Conservation (phyloP, 2,329 filamentous ascomycete species). For the Cladosporium velox region DNA sequence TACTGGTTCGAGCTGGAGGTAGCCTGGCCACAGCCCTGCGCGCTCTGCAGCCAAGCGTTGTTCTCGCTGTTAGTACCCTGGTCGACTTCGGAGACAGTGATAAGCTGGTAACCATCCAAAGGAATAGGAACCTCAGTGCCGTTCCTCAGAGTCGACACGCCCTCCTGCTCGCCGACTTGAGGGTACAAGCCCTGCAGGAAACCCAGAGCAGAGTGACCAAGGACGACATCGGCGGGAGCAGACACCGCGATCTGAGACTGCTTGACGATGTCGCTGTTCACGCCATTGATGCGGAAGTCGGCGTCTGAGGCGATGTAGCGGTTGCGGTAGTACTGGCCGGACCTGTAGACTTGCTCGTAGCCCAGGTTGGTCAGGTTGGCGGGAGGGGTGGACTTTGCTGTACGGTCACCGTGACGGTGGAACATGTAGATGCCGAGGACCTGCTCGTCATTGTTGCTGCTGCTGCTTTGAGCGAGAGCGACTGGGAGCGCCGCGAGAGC, state of each 20-base stretch:
- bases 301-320: slow-evolving; percentile 70
- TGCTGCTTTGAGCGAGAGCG: slow-evolving; percentile 30
- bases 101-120: slow-evolving; percentile 79
- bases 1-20: slow-evolving; percentile 61
- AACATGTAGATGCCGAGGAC: slow-evolving; percentile 84
- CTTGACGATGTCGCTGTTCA: slow-evolving; percentile 67
- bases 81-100: slow-evolving; percentile 67
- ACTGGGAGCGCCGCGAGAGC: slow-evolving; percentile 32
- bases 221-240: slow-evolving; percentile 68
- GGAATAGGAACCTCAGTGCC: slow-evolving; percentile 67
- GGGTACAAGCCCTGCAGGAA: slow-evolving; percentile 90
- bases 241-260: slow-evolving; percentile 70
- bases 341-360: slow-evolving; percentile 70
- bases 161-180: slow-evolving; percentile 59
- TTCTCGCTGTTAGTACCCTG: slow-evolving; percentile 62
- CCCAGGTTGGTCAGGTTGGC: slow-evolving; percentile 77
- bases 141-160: slow-evolving; percentile 68
- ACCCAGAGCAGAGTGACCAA: slow-evolving; percentile 75
- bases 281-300: slow-evolving; percentile 61
- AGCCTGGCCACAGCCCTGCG: slow-evolving; percentile 58
- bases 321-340: slow-evolving; percentile 73
- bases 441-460: slow-evolving; percentile 56
- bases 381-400: slow-evolving; percentile 71
- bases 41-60: slow-evolving; percentile 59
- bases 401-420: slow-evolving; percentile 85